Conservation (phyloP, 2,329 filamentous ascomycete genomes). For the Septoria petroselini region DNA sequence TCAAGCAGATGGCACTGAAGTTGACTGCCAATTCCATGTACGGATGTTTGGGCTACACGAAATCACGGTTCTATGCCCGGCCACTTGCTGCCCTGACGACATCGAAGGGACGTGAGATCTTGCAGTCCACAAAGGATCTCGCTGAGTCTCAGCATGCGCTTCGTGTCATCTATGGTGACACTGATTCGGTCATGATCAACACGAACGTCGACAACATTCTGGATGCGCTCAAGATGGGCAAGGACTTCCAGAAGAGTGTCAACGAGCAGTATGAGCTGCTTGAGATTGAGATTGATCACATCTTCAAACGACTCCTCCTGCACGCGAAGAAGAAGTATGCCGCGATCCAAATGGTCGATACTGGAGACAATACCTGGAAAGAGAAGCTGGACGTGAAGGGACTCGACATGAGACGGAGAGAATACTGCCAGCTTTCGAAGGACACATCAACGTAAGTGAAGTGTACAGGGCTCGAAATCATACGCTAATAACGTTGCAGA, state of each 20-base stretch:
- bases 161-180: slow-evolving; percentile 97
- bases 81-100: slow-evolving; percentile 94
- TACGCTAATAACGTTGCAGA: slow-evolving; percentile 38
- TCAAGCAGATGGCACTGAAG: slow-evolving; percentile 94
- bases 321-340: slow-evolving; percentile 99
- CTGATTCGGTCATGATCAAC: slow-evolving; percentile 99
- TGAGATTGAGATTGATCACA: slow-evolving; percentile 97
- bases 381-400: slow-evolving; percentile 98
- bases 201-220: slow-evolving; percentile 92
- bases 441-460: slow-evolving; percentile 69
- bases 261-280: slow-evolving; percentile 89
- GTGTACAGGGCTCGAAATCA: neutral
- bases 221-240: slow-evolving; percentile 84
- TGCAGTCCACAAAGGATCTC: slow-evolving; percentile 90
- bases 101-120: slow-evolving; percentile 95
- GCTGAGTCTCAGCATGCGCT: slow-evolving; percentile 80
- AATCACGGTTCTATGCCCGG: slow-evolving; percentile 94
- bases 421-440: slow-evolving; percentile 94
- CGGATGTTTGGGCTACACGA: slow-evolving; percentile 93
- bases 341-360: slow-evolving; percentile 86
- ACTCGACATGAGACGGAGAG: slow-evolving; percentile 94
- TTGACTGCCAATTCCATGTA: slow-evolving; percentile 99
- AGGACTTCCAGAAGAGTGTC: slow-evolving; percentile 91
- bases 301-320: slow-evolving; percentile 87
- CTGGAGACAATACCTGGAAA: slow-evolving; percentile 75